Evolutionary conservation across 2,329 filamentous ascomycete species (phyloP), one percentile per base, ranked within the genome.

Genomic region (Epichloe bromicola): DNA sequence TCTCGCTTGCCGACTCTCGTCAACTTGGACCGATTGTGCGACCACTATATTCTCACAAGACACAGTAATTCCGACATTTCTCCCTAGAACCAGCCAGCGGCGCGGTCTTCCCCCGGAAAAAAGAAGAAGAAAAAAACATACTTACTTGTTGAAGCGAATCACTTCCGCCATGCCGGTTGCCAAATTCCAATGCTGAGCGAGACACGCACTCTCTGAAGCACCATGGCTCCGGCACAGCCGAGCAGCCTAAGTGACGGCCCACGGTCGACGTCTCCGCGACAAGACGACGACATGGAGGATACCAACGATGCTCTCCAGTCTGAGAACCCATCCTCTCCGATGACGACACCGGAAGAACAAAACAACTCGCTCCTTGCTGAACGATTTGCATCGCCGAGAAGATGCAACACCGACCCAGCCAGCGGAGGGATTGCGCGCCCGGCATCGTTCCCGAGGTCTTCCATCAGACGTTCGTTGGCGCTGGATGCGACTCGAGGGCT

Each of bases 151-250:
- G 41, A 23, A 30, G 30, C 30, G 30, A 36, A 46, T 46, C 44
- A 19, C n/a, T 36, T 36, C 17, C 14, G 12, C 3, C 14, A 48
- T 43, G 15, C 37, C 5, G 11, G n/a, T 36, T 38, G 37, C 41
- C 26, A 17, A 42, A 47, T 56, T 53, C 56, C 59, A 53, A 64
- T 65, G 62, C 56, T 56, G 56, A 57, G 54, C 15, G 11, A n/a
- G 15, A n/a, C 7, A 48, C 53, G 48, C 46, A 33, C 7, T 41
- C 33, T 40, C 50, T 55, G 47, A 51, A 50, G 48, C 49, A 57
- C 17, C 47, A 66, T 66, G 63, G 57, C 59, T 54, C 56, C 57
- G 14, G 40, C 38, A 38, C 44, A 20, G 37, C 45, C 45, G 23
- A 37, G 33, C 34, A 56, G 61, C 57, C 59, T 54, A 46, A 57